Percentiles rank a stretch among this genome's conserved stretches.
Conservation (phyloP, 768 basidiomycete species). For the Mycena metata region DNA sequence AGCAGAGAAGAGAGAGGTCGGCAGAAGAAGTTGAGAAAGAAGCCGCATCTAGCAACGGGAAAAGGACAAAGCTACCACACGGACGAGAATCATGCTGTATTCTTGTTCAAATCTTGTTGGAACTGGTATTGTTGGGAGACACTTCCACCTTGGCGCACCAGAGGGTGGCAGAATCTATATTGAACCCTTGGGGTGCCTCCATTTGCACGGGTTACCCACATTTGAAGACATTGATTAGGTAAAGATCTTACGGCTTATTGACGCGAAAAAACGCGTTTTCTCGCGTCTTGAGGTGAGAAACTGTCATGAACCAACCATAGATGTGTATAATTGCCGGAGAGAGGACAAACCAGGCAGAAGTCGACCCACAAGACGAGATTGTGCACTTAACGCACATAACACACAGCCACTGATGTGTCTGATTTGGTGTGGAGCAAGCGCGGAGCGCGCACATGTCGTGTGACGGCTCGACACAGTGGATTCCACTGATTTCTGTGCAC, state of each 20-base stretch:
- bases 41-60: too few species aligned
- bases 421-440: conserved; percentile 2
- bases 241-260: neutral
- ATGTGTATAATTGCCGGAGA: neutral
- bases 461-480: neutral
- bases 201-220: neutral
- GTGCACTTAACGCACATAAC: conserved; percentile 7
- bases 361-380: neutral
- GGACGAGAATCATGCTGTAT: too few species aligned
- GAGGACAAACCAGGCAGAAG: neutral
- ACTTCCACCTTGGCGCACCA: neutral
- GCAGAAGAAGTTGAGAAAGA: too few species aligned
- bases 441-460: neutral
- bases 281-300: neutral
- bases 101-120: conserved; percentile 7
- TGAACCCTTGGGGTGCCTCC: neutral
- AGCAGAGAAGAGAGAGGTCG: too few species aligned
- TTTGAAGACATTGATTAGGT: neutral
- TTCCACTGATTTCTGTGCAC: neutral
- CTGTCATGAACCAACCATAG: neutral
- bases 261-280: conserved; percentile 9
- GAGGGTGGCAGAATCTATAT: neutral
- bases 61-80: too few species aligned
- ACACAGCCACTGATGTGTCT: neutral
- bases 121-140: too few species aligned